Percentiles rank a stretch among this genome's conserved stretches.
Conservation (phyloP, 192 early-diverging fungal genomes). For the Entomortierella lignicola region DNA sequence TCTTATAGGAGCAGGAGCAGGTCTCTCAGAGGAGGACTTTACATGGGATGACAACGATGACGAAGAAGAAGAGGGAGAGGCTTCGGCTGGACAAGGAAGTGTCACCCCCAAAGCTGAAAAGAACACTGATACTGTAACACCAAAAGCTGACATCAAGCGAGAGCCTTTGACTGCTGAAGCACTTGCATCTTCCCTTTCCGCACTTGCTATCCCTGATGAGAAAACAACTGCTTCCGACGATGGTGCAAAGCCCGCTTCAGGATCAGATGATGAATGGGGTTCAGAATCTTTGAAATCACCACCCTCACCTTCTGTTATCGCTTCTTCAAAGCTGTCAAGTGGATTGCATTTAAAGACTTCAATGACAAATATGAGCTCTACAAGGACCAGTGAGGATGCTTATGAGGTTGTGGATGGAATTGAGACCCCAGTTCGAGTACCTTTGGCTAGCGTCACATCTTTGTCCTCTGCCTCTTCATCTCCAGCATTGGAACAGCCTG, state of each 20-base stretch:
- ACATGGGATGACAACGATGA: constrained; percentile 53
- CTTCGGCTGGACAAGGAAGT: constrained; percentile 33
- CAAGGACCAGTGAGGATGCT: constrained; percentile 41
- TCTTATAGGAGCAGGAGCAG: constrained; percentile 32
- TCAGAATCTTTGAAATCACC: constrained; percentile 27
- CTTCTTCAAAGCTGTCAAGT: constrained; percentile 7
- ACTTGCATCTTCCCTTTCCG: constrained; percentile 31
- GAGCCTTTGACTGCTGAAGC: constrained; percentile 47
- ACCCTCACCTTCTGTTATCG: constrained; percentile 16
- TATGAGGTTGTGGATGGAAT: constrained; percentile 33
- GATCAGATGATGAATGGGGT: constrained; percentile 44
- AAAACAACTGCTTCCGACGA: background rate
- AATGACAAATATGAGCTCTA: constrained; percentile 40
- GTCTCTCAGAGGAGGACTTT: constrained; percentile 44
- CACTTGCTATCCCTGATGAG: constrained; percentile 27
- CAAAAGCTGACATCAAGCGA: constrained; percentile 19
- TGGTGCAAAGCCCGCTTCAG: background rate
- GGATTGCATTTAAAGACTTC: constrained; percentile 29
- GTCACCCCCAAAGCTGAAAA: constrained; percentile 44
- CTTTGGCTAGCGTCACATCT: constrained; percentile 17
- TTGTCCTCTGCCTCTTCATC: constrained; percentile 30
- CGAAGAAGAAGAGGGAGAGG: constrained; percentile 24
- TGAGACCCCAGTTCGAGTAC: constrained; percentile 20
- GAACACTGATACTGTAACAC: constrained; percentile 14
- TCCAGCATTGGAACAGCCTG: constrained; percentile 16